A percentile compares a stretch with the other conserved stretches of the same genome.
These are phyloP conservation scores for Vanderwaltozyma polyspora DNA, from an alignment of 805 yeast species.

Conservation along the genomic window DNA sequence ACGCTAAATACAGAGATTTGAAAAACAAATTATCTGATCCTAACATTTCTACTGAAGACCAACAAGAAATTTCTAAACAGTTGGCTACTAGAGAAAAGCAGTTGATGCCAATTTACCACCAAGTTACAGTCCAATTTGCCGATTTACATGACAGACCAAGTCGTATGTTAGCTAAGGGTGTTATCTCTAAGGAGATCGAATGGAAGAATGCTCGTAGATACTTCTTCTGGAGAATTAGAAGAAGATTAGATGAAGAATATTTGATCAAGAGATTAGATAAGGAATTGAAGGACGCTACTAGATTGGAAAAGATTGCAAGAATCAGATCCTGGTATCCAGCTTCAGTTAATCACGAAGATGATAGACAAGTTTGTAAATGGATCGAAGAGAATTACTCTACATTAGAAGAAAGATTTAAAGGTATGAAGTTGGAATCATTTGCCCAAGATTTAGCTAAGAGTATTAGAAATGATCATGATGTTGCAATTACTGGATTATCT, in stretches of 20 bases:
- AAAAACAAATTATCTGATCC: conserved; percentile 47
- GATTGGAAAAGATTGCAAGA: conserved; percentile 78
- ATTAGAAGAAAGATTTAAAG: conserved; percentile 49
- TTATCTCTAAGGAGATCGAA: conserved; percentile 70
- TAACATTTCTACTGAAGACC: conserved; percentile 50
- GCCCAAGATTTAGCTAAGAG: conserved; percentile 54
- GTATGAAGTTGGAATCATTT: conserved; percentile 53
- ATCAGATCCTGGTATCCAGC: conserved; percentile 78
- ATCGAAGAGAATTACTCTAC: conserved; percentile 65
- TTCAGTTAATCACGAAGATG: conserved; percentile 57
- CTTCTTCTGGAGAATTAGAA: conserved; percentile 98
- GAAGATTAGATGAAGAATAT: conserved; percentile 89
- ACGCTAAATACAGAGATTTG: conserved; percentile 57
- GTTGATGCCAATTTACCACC: conserved; percentile 80
- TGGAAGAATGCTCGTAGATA: conserved; percentile 86
- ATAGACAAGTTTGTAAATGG: conserved; percentile 71
- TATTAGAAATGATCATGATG: conserved; percentile 43
- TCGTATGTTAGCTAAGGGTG: conserved; percentile 93
- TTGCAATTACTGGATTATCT: conserved; percentile 43
- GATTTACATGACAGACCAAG: conserved; percentile 96
- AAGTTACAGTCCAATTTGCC: conserved; percentile 90
- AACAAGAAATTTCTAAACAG: conserved; percentile 50
- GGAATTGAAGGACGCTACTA: conserved; percentile 45
- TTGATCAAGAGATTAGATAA: conserved; percentile 62
- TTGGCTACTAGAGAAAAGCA: conserved; percentile 68